Evolutionary conservation across 768 basidiomycete species (phyloP), one percentile per base, ranked within the genome.

Genomic region (Lactarius hatsudake): DNA sequence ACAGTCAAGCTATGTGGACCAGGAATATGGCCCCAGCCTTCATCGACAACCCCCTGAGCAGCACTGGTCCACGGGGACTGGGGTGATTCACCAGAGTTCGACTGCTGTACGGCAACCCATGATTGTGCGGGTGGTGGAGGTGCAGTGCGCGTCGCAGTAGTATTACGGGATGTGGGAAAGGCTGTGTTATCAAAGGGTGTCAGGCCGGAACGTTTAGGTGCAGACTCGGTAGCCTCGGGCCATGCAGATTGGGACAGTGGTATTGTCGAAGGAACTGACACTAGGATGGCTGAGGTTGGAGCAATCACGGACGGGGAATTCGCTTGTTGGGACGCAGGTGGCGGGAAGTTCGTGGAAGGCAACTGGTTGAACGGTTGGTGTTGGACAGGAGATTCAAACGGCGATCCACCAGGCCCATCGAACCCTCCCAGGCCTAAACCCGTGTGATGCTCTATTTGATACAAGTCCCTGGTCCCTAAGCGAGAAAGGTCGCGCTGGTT

Each of bases 61-160:
- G 84, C 78, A 59, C 78, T 75, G 57, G 80, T 73, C 88, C 88
- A 89, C 5, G 86, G 82, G 1, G 87, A 84, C 59, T 82, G 78
- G 73, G 20, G 69, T 53, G 26, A 70, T 53, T 53, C 67, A 65
- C 57, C 68, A 18, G 65, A 54, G 42, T 54, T 58, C 2, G 67
- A 45, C 34, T 68, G 59, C 36, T 59, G 43, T 60, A 69, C 23
- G 56, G 57, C 55, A 66, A 40, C 58, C 40, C 71, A 69, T 28
- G 63, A 65, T 17, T 70, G 69, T 5, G 73, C 55, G n/a, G 71
- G 71, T 17, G 72, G 68, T 10, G 73, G 63, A 12, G 72, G 66
- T 2, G 42, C 68, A 40, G 38, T 61, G 18, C 70, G 64, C 32
- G 55, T 67, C 20, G 63, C 48, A 36, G 63, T 70, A 20, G 69